phyloP scores from a whole-genome alignment of 192 early-diverging fungal species.

The Backusella westeae region DNA sequence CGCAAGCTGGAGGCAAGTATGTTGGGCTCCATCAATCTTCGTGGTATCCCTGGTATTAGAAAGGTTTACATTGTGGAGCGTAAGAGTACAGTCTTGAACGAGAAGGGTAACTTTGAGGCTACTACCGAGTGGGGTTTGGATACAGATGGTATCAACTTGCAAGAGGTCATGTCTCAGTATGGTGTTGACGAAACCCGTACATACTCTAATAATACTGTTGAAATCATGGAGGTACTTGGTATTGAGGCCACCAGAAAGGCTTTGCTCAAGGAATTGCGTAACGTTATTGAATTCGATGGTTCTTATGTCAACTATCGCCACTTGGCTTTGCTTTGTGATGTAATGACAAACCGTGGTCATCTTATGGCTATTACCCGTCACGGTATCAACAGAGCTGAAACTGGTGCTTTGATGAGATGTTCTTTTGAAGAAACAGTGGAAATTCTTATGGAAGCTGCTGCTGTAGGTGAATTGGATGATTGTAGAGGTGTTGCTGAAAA shows the following conservation, averaged over 20 bases:
- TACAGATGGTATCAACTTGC: constrained; percentile 91
- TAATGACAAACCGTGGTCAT: constrained; percentile 92
- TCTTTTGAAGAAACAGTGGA: constrained; percentile 99
- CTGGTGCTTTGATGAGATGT: constrained; percentile 90
- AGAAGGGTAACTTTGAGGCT: constrained; percentile 61
- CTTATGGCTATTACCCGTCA: constrained; percentile 98
- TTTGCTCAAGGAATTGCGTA: constrained; percentile 84
- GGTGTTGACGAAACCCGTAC: constrained; percentile 81
- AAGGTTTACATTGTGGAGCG: constrained; percentile 80
- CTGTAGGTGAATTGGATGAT: constrained; percentile 88
- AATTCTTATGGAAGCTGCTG: constrained; percentile 93
- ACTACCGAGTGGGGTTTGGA: constrained; percentile 80
- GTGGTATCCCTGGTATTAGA: constrained; percentile 83
- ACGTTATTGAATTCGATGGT: constrained; percentile 93
- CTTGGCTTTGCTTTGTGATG: constrained; percentile 90
- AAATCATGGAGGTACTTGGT: constrained; percentile 90
- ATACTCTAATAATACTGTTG: constrained; percentile 90
- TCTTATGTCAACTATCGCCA: constrained; percentile 99
- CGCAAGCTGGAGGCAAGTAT: constrained; percentile 83
- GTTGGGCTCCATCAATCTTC: constrained; percentile 81
- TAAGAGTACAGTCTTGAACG: constrained; percentile 48
- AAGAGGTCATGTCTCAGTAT: constrained; percentile 79
- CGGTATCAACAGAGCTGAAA: constrained; percentile 92
- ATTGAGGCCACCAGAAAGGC: constrained; percentile 96
- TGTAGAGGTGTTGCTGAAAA: constrained; percentile 97